Percentiles rank a stretch among this genome's conserved stretches.
These are phyloP conservation scores for Babesia ovis DNA, from an alignment of 169 alveolate species.

Conservation along the genomic window DNA sequence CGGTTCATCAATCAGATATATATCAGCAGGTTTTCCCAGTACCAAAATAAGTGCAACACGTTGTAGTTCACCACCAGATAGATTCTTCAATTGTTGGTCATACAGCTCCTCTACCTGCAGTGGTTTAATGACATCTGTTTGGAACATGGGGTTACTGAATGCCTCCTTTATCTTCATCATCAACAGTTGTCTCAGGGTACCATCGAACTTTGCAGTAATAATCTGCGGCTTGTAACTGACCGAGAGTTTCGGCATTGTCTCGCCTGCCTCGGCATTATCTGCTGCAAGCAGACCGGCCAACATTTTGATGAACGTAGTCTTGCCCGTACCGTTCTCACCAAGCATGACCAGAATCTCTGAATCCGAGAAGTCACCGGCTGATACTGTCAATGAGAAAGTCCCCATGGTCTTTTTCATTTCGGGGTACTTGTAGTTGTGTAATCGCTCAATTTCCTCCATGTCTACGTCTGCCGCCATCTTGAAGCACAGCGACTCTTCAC, in stretches of 20 bases:
- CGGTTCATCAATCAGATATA: constrained; percentile 99
- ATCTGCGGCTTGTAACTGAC: constrained; percentile 98
- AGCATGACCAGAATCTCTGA: constrained; percentile 97
- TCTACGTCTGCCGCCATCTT: constrained; percentile 78
- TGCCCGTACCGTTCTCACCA: constrained; percentile 99
- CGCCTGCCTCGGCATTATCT: constrained; percentile 84
- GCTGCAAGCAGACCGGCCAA: constrained; percentile 94
- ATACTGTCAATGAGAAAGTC: constrained; percentile 83
- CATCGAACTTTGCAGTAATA: constrained; percentile 95
- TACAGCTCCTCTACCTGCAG: constrained; percentile 89
- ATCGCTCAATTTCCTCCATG: constrained; percentile 73
- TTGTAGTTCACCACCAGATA: constrained; percentile 99
- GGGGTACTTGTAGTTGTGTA: constrained; percentile 80
- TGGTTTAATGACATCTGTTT: constrained; percentile 96
- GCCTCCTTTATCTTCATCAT: constrained; percentile 89
- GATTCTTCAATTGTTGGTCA: constrained; percentile 93
- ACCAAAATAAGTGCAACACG: constrained; percentile 97
- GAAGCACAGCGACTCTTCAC: constrained; percentile 96
- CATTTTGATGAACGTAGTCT: constrained; percentile 97
- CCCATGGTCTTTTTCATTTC: constrained; percentile 86
- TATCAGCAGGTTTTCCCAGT: constrained; percentile 97
- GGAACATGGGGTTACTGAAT: constrained; percentile 91
- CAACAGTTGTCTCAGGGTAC: constrained; percentile 93
- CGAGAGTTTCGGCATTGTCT: constrained; percentile 87
- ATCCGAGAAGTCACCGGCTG: constrained; percentile 92